Evolutionary conservation across 1,139 yeast species (phyloP).

Genomic region (Waltiozyma sp.): DNA sequence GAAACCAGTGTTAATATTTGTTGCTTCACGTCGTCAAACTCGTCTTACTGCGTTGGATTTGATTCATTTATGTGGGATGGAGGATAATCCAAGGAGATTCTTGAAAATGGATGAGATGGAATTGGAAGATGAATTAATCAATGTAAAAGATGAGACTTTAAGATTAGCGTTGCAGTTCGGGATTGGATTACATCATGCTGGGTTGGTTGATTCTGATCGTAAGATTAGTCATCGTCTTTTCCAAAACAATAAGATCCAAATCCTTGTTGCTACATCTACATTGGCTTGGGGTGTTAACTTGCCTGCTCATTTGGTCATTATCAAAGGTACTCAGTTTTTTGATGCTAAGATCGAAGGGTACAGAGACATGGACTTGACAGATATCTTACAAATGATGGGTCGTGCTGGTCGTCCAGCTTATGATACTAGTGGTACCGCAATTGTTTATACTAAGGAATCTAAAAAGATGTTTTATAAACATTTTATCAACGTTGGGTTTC

Average conservation of each 20-base stretch:
- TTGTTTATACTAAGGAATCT: constrained; percentile 85
- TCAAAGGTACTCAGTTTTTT: constrained; percentile 69
- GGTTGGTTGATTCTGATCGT: constrained; percentile 85
- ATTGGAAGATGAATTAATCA: constrained; percentile 45
- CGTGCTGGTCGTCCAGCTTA: constrained; percentile 93
- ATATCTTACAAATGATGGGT: constrained; percentile 53
- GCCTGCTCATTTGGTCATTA: constrained; percentile 88
- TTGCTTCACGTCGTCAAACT: constrained; percentile 95
- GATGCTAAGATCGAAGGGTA: constrained; percentile 41
- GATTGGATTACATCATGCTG: constrained; percentile 96
- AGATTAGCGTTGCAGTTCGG: constrained; percentile 84
- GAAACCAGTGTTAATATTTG: constrained; percentile 90
- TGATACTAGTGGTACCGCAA: constrained; percentile 92
- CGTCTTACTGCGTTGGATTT: constrained; percentile 88
- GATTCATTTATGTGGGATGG: constrained; percentile 90
- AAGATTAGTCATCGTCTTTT: constrained; percentile 78
- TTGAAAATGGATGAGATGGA: constrained; percentile 71
- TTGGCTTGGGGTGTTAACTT: constrained; percentile 96
- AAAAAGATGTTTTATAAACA: constrained; percentile 91
- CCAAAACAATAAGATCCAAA: constrained; percentile 78
- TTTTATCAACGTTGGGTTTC: constrained; percentile 89
- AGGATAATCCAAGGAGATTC: constrained; percentile 84
- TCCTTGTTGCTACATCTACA: constrained; percentile 88
- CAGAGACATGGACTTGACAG: constrained; percentile 68
- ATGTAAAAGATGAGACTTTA: constrained; percentile 84